Conservation (phyloP, 441 rosid genomes). For the Cnidoscolus chayamansa region DNA sequence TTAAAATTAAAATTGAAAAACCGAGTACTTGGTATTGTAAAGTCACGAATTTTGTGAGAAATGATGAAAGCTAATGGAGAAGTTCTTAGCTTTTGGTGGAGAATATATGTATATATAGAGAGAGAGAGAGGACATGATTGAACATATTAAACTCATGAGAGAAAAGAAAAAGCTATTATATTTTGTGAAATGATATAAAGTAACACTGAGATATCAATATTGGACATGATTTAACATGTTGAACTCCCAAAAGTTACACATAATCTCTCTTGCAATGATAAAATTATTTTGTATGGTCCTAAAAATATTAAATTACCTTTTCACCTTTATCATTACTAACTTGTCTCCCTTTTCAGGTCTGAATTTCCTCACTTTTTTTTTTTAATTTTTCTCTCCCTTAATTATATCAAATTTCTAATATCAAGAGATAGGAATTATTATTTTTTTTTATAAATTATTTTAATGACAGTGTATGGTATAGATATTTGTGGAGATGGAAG, state of each 20-base stretch:
- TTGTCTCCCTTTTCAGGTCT: not conserved
- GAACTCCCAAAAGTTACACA: slow-evolving; percentile 13
- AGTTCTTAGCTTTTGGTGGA: slow-evolving; percentile 6
- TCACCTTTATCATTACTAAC: not conserved
- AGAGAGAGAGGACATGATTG: not conserved
- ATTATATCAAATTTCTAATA: no score
- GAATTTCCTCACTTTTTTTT: not conserved
- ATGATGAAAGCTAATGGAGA: not conserved
- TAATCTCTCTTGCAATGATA: slow-evolving; percentile 1
- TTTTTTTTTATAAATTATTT: no score
- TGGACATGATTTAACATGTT: slow-evolving; percentile 26
- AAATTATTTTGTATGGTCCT: not conserved
- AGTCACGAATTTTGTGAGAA: not conserved
- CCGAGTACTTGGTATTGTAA: not conserved
- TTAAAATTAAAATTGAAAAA: not conserved
- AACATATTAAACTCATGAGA: slow-evolving; percentile 1
- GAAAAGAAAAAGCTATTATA: not conserved
- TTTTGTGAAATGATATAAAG: slow-evolving; percentile 19
- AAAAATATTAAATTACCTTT: slow-evolving; percentile 9
- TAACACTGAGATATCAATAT: not conserved
- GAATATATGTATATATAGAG: not conserved
- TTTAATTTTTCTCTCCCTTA: not conserved
- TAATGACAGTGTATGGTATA: no score
- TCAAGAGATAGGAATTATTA: no score
- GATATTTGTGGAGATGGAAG: no score